These are phyloP conservation scores for Carex sylvatica DNA, from an alignment of 202 grass and related monocot genomes.

Conservation along the genomic window DNA sequence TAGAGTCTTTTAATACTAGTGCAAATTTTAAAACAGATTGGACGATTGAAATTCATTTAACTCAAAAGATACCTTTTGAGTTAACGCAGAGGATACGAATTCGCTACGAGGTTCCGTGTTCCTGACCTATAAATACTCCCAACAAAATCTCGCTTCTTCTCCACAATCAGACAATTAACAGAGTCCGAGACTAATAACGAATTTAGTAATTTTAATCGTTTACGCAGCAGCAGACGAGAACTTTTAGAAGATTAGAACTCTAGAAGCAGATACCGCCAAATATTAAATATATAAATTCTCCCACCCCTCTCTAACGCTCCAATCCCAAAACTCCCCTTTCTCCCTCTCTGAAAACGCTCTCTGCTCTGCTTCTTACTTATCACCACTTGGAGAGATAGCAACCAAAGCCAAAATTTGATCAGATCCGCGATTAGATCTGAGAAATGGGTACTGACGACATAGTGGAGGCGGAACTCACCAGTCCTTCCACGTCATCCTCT, in stretches of 20 bases:
- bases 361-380: not conserved
- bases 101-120: no score
- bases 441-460: constrained; percentile 31
- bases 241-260: not conserved
- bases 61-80: no score
- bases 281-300: constrained; percentile 17
- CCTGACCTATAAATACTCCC: not conserved
- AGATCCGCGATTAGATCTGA: not conserved
- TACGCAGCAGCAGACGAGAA: not conserved
- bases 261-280: not conserved
- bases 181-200: not conserved
- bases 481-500: not conserved
- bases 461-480: not conserved
- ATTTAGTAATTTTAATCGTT: not conserved
- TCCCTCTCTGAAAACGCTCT: not conserved
- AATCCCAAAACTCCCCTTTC: not conserved
- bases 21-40: no score
- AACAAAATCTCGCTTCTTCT: constrained; percentile 8
- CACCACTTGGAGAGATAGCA: not conserved
- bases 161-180: not conserved
- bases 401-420: not conserved
- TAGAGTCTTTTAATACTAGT: no score
- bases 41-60: no score
- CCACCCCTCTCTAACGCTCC: constrained; percentile 9
- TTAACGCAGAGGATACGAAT: not conserved